Conservation (phyloP, 805 yeast genomes). For the Candida morakotiae region DNA sequence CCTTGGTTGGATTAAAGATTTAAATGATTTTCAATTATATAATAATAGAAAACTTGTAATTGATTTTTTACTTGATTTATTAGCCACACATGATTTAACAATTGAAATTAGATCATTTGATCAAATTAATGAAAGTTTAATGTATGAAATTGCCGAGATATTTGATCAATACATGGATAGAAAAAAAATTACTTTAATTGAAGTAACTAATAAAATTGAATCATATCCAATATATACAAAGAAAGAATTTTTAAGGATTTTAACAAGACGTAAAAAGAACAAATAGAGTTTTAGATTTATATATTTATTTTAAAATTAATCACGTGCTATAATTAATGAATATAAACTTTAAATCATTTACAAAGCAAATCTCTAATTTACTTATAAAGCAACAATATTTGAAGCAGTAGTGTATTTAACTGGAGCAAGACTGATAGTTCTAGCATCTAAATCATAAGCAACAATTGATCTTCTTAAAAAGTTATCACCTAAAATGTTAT, state of each 20-base stretch:
- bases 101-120: conserved; percentile 7
- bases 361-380: too few relatives aligned
- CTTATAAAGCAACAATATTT: conserved; percentile 7
- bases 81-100: not conserved
- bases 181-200: conserved; percentile 8
- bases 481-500: conserved; percentile 53
- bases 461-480: conserved; percentile 56
- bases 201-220: conserved; percentile 91
- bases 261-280: conserved; percentile 3
- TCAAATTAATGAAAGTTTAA: conserved; percentile 64
- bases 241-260: conserved; percentile 63
- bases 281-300: not conserved
- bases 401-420: conserved; percentile 26
- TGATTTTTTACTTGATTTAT: conserved; percentile 37
- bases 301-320: not conserved
- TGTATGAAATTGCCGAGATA: conserved; percentile 17
- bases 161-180: conserved; percentile 8
- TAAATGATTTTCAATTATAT: conserved; percentile 57
- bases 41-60: conserved; percentile 33
- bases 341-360: too few relatives aligned
- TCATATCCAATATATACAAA: conserved; percentile 87
- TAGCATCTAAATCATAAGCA: conserved; percentile 54
- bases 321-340: not conserved
- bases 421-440: conserved; percentile 50
- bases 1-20: conserved; percentile 56